Base-by-base conservation (phyloP, 345 rosid genomes). In the Psidium guajava region DNA sequence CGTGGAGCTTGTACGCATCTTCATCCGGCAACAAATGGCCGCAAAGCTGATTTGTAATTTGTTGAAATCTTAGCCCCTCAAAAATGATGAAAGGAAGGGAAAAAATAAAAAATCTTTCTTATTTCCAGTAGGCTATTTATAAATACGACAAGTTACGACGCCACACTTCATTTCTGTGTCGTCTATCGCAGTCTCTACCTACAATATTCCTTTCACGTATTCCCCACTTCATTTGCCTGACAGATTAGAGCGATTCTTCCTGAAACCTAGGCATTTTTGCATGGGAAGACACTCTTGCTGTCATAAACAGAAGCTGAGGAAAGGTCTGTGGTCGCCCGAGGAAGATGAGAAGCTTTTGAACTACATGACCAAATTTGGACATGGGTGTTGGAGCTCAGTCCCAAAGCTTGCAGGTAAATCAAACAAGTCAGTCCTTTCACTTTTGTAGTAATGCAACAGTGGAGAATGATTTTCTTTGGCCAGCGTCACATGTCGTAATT, bases 301-400 rank as follows among this genome's bases (percentile, higher is more conserved):
- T 51, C 91, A 92, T 92, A 93, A 92, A 89, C 97, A 93, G 92
- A 94, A 94, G 90, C 89, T 94, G 69, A 91, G 96, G 86, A 95
- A 95, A 89, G 98, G 98, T 82, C 91, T 95, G 64, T 95, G 98
- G 98, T 95, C 97, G 58, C 98, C 97, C 28, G 98, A 95, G 84
- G 98, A 95, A 92, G 96, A 95, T 82, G 98, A 93, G 92, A 95
- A 93, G 75, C 95, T 95, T 85, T 93, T 94, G 50, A 91, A 87
- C 89, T 90, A 93, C 85, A 94, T 95, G 59, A 90, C 94, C 20
- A 92, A 90, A 83, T 93, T 92, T 55, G 98, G 98, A 6, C 96
- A 91, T 89, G 98, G 97, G 18, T 95, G 97, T 64, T 95, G 98
- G 98, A 94, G 98, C 86, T 92, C 97, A 87, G 98, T 95, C 86